Evolutionary conservation across 2,329 filamentous ascomycete species (phyloP).

Genomic region (Aspergillus pseudoviridinutans): DNA sequence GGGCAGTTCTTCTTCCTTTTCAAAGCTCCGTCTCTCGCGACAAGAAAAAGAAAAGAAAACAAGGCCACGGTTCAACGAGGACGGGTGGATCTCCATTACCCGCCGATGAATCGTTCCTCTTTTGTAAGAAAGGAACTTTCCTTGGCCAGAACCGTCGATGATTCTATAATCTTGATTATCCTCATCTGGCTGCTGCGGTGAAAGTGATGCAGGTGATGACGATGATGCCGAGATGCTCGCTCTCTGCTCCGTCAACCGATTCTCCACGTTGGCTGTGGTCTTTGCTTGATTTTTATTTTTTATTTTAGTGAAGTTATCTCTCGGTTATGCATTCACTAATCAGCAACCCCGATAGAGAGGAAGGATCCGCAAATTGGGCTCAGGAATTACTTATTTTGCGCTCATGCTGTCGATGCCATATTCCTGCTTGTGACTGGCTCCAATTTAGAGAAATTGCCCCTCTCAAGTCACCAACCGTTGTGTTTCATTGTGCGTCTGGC

Average conservation of each 20-base stretch:
- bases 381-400: constrained; percentile 20
- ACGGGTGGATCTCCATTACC: background rate
- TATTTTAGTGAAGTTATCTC: background rate
- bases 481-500: constrained; percentile 7
- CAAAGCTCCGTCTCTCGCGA: background rate
- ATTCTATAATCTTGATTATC: background rate
- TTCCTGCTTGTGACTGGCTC: constrained; percentile 15
- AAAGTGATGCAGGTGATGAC: background rate
- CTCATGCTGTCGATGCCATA: constrained; percentile 19
- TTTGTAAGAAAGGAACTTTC: background rate
- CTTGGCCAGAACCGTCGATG: background rate
- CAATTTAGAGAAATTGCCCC: constrained; percentile 15
- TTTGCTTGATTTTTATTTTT: background rate
- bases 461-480: constrained; percentile 5
- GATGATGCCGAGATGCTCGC: constrained; percentile 2
- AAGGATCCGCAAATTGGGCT: constrained; percentile 17
- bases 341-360: constrained; percentile 2
- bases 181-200: background rate
- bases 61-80: background rate
- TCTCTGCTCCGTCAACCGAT: background rate
- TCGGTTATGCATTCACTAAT: background rate
- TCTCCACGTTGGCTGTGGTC: background rate
- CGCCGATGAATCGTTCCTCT: background rate
- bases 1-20: background rate
- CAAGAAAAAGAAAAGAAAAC: background rate